Base-by-base conservation (phyloP, 371 early-diverging fungal genomes). In the Saksenaea oblongispora region DNA sequence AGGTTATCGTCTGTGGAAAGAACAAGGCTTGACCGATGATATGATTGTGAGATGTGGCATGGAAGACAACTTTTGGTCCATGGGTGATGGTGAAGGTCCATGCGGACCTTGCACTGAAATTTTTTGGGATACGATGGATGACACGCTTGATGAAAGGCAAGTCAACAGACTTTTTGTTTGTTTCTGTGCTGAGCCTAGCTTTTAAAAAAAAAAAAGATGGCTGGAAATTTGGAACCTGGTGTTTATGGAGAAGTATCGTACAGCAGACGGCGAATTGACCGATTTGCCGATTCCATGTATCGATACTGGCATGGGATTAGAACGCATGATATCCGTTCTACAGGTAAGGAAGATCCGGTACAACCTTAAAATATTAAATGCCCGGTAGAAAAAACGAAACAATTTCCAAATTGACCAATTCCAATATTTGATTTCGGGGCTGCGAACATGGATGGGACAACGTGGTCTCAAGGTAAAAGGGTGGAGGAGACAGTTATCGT, bases 271-370 rank as follows among this genome's bases (percentile, higher is more conserved):
- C 2, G 59, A 72, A 22, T 65, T 91, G 22, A 70, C 70, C 5
- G 74, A 82, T 41, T 72, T 93, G 10, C 84, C 84, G 0, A 79
- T 68, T 11, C 83, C 86, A 34, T 91, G 92, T 60, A 84, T 93
- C 39, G 93, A 93, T 59, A 93, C 93, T 1, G 93, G 93, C 4
- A 91, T 93, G 93, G 93, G 93, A 1, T 67, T 93, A 31, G 93
- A 93, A 63, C 82, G 93, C 27, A 72, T 93, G 73, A 83, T 87
- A 5, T 75, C 85, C 10, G 89, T 90, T 0, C 58, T 90, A 54
- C 89, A 82, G 67, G 76, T 70, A 68, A n/a, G 34, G 0, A 27
- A 26, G 42, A 22, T 27, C 22, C 27, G 22, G 34, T 31, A 35
- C 0, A 2, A 34, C 35, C 14, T 22, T 5, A 42, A 37, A 51